Evolutionary conservation across 805 yeast species (phyloP).

Genomic region (Saccharomyces kudriavzevii): DNA sequence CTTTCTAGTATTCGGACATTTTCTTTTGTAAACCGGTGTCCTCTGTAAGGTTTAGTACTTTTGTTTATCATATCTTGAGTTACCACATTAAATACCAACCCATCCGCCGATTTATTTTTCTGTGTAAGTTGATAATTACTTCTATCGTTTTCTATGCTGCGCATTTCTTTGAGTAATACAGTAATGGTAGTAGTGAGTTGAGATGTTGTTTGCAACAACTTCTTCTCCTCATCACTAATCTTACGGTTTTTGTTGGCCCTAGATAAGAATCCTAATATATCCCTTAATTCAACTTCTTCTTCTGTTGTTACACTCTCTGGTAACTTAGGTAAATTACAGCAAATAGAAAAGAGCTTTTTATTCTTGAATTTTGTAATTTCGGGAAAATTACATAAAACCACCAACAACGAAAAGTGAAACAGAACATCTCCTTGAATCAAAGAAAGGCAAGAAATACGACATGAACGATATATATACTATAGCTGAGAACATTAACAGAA

Average conservation of each 20-base stretch:
- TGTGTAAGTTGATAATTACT: background rate
- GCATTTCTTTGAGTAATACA: background rate
- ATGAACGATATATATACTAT: background rate
- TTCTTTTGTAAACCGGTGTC: constrained; percentile 15
- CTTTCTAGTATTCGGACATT: constrained; percentile 9
- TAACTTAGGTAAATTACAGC: background rate
- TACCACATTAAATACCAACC: constrained; percentile 9
- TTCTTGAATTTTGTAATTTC: background rate
- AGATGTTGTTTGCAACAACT: constrained; percentile 5
- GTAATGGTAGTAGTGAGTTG: constrained; percentile 9
- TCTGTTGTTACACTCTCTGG: background rate
- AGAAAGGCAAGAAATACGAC: background rate
- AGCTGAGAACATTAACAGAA: background rate
- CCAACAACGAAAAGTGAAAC: background rate
- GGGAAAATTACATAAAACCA: background rate
- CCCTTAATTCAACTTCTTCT: constrained; percentile 3
- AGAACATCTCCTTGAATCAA: background rate
- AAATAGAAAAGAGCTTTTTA: background rate
- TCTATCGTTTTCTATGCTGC: background rate
- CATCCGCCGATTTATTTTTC: background rate
- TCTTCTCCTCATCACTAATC: constrained; percentile 4
- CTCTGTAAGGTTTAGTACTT: constrained; percentile 10
- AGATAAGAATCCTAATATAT: constrained; percentile 2
- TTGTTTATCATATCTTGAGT: constrained; percentile 13
- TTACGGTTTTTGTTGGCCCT: constrained; percentile 1